Evolutionary conservation across 805 yeast genomes (phyloP), one percentile per base, ranked within the genome.

Genomic region (Candida takata): DNA sequence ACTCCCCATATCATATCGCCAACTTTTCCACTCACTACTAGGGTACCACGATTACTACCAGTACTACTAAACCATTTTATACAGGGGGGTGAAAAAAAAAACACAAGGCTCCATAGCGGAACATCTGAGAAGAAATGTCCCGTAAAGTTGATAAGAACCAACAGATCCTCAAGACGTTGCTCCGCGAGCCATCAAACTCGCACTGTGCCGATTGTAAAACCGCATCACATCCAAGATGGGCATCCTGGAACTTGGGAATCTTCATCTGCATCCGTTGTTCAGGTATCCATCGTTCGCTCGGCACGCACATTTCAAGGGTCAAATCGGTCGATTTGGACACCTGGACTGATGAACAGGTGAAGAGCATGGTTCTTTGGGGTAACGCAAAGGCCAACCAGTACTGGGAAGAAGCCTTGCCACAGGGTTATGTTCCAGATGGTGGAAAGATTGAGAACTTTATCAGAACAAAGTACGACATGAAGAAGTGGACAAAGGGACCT

Each of bases 201-300:
- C 57, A 64, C 29, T 90, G 98, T 59, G 95, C 88, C 2, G 98
- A 90, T 60, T 90, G 98, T 62, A 90, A 92, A 58, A 71, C 78
- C 1, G 72, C 90, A 11, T 72, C 81, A 24, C 95, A 90, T 59
- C 98, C 98, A 16, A 72, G 97, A 36, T 90, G 98, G 98, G 96
- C 97, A 9, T 80, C 94, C 14, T 90, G 97, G 96, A 87, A 82
- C 49, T 60, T 90, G 36, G 98, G 98, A 17, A 77, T 92, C 38
- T 88, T 92, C 52, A 73, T 90, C 28, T 90, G 98, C 60, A 90
- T 90, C 45, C 71, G 92, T 50, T 90, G 98, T 60, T 88, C 97
- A 2, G 98, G 98, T 2, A 83, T 90, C 43, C 98, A 90, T 57
- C 70, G 97, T 54, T 76, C 90, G 34, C 77, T 90, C 80, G 97